Evolutionary conservation across 2,329 filamentous ascomycete genomes (phyloP), one percentile per base, ranked within the genome.

Genomic region (Niveomyces coronatus): DNA sequence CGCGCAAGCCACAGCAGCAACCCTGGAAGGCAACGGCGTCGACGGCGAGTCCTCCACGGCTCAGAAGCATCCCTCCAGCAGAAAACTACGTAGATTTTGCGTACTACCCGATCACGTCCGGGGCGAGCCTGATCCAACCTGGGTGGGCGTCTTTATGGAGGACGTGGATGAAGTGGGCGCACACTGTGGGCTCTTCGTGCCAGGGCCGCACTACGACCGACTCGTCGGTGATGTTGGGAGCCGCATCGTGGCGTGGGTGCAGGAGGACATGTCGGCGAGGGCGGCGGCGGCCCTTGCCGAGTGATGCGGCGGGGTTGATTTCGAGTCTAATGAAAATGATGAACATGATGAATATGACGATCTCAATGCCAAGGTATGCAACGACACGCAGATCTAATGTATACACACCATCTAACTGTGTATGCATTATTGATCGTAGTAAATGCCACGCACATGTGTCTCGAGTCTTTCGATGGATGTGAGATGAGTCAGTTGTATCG

Each of bases 131-230:
- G 85, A 94, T 54, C 63, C 71, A 4, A 74, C 79, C 13, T 94
- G 88, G 87, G 64, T 87, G 1, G 69, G 79, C 31, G 73, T 94
- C 3, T 79, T 78, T 50, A 91, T 95, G 83, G 72, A 81, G 41
- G 79, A 77, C 37, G 77, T 91, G 44, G 87, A 94, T 53, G 85
- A 94, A 57, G 82, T 94, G 1, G 79, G 76, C 6, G 88, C 87
- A 9, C 87, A 94, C 55, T 89, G 85, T 44, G 80, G 82, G 0
- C 63, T 94, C 36, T 94, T 94, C 61, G 74, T 85, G 31, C 61
- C 76, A 10, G 79, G 81, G 6, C 69, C 77, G 43, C 79, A 84
- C 41, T 89, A 91, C 52, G 82, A 87, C 49, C 62, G 61, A 45
- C 62, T 89, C n/a, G 77, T 89, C n/a, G 79, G 79, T 0, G 81